Evolutionary conservation across 2,329 filamentous ascomycete species (phyloP), one percentile per base, ranked within the genome.

Genomic region (Xylaria sp.): DNA sequence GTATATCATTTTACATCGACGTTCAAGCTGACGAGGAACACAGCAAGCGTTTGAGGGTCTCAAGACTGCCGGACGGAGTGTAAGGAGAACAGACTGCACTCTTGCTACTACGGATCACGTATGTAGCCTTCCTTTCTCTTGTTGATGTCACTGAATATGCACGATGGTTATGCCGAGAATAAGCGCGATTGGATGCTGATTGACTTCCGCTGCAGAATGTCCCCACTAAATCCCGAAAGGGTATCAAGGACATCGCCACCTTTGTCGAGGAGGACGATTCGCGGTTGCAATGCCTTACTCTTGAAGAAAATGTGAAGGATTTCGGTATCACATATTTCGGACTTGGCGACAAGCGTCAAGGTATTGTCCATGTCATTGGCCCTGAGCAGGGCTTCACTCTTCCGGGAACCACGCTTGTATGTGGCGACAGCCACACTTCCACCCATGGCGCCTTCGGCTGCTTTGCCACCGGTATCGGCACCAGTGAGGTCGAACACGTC

Each of bases 341-440:
- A 70, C 90, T 99, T 71, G 93, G 91, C 74, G 95, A 98, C 83
- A 97, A 96, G 87, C 91, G 96, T 72, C 96, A 99, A 83, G 96
- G 96, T 73, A 99, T 99, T 76, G 96, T 98, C 66, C 96, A 99
- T 83, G 93, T 99, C 76, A 98, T 99, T 76, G 96, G 96, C 41
- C 96, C 96, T 46, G 96, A 99, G 85, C 96, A 99, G 82, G 96
- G 96, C 74, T 99, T 99, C 85, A 99, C 96, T 65, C 91, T 98
- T 43, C 96, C 96, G 48, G 96, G 93, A 74, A 98, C 96, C 63
- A 99, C 96, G 3, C 92, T 98, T 43, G 96, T 98, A 72, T 98
- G 96, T 78, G 96, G 96, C 81, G 96, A 99, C 86, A 97, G 93
- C 78, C 96, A 99, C 81, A 99, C 96, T 55, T 97, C 95, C 30